Conservation (phyloP, 768 basidiomycete species). For the Lactarius tabidus region DNA sequence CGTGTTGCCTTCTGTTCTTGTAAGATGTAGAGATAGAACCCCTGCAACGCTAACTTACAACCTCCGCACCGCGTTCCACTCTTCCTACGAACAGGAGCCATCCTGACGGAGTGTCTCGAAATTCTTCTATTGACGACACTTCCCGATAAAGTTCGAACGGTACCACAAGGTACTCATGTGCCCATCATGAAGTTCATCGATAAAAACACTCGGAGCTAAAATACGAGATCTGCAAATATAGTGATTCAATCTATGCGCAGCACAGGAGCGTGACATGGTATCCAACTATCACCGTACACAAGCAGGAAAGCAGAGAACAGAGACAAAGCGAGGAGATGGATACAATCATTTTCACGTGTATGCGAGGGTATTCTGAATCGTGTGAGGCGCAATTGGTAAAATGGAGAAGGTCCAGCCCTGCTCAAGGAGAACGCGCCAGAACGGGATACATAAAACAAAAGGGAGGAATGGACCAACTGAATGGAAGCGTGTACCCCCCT, state of each 20-base stretch:
- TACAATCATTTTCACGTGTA: not conserved
- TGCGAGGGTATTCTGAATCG: not conserved
- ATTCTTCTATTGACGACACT: not conserved
- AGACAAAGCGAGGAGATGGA: not conserved
- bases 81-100: not conserved
- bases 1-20: not conserved
- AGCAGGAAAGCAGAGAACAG: not conserved
- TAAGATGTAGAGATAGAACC: conserved; percentile 20
- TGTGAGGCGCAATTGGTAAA: not conserved
- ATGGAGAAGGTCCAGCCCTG: not conserved
- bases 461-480: not conserved
- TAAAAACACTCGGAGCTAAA: not conserved
- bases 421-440: not conserved
- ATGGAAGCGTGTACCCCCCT: not conserved
- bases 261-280: not conserved
- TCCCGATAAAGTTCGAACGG: not conserved
- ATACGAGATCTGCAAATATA: not conserved
- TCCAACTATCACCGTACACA: not conserved
- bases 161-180: not conserved
- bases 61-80: not conserved
- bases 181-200: not conserved
- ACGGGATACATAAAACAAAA: not conserved
- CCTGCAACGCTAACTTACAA: conserved; percentile 10
- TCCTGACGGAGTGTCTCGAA: not conserved
- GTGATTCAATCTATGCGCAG: not conserved